Evolutionary conservation across 1,139 yeast genomes (phyloP).

Genomic region (Suhomyces maxii): DNA sequence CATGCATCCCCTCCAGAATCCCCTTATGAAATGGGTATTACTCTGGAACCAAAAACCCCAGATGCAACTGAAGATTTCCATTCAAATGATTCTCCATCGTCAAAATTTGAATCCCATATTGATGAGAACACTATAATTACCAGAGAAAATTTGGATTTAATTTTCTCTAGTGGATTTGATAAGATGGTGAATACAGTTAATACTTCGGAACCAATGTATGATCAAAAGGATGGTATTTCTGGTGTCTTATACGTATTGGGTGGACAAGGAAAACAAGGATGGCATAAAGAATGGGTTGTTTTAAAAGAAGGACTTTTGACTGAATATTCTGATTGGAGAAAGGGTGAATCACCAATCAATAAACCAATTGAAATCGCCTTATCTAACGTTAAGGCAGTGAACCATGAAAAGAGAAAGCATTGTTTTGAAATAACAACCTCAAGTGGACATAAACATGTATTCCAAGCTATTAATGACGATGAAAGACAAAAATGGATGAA

Average conservation of each 20-base stretch:
- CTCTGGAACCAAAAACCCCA: background rate
- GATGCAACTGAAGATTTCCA: background rate
- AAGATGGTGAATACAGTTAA: background rate
- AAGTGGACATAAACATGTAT: slow-evolving; percentile 64
- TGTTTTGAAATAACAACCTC: slow-evolving; percentile 83
- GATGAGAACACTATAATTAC: slow-evolving; percentile 14
- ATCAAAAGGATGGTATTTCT: slow-evolving; percentile 34
- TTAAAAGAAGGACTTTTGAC: slow-evolving; percentile 63
- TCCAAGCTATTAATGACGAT: slow-evolving; percentile 72
- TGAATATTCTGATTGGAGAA: slow-evolving; percentile 84
- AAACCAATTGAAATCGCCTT: slow-evolving; percentile 74
- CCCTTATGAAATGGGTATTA: background rate
- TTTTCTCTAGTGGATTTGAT: slow-evolving; percentile 21
- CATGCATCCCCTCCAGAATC: background rate
- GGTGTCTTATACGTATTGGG: slow-evolving; percentile 70
- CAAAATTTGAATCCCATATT: background rate
- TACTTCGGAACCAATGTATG: slow-evolving; percentile 8
- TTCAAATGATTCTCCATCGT: background rate
- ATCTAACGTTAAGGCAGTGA: slow-evolving; percentile 61
- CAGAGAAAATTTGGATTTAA: slow-evolving; percentile 33
- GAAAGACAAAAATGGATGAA: slow-evolving; percentile 74
- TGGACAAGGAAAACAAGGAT: slow-evolving; percentile 73
- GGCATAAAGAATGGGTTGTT: slow-evolving; percentile 93
- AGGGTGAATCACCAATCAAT: slow-evolving; percentile 61
- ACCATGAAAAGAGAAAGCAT: slow-evolving; percentile 47